Conservation (phyloP, 495 filamentous ascomycete genomes). For the Penicillium bovifimosum region DNA sequence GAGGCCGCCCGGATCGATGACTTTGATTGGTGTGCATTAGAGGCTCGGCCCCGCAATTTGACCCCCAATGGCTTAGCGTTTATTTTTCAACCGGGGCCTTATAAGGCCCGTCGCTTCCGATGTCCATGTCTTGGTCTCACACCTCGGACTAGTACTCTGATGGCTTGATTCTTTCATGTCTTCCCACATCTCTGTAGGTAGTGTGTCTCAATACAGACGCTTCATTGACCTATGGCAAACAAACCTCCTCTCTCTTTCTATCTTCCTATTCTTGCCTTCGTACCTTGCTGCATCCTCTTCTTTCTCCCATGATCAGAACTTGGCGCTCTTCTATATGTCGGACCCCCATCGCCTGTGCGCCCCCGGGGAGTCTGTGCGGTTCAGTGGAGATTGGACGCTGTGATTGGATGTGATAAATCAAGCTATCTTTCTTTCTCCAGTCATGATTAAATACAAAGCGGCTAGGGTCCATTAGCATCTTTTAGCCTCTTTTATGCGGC, state of each 20-base stretch:
- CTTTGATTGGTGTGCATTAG: conserved; percentile 1
- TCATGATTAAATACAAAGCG: conserved; percentile 2
- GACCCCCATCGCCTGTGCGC: neutral
- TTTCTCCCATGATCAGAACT: neutral
- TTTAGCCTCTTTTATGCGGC: conserved; percentile 18
- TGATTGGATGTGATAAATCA: neutral
- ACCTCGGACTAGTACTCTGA: neutral
- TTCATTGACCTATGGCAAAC: neutral
- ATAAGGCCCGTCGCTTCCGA: neutral
- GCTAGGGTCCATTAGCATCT: conserved; percentile 1
- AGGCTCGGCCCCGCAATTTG: neutral
- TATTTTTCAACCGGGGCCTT: neutral
- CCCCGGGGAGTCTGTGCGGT: conserved; percentile 1
- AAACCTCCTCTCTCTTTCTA: neutral
- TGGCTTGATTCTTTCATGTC: too few relatives aligned
- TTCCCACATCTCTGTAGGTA: neutral
- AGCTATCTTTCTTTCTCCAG: neutral
- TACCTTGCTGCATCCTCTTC: neutral
- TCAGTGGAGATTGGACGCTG: too few relatives aligned
- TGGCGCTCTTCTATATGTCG: neutral
- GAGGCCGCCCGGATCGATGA: neutral
- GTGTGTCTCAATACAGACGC: too few relatives aligned
- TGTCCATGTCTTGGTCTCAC: neutral
- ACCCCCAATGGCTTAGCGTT: neutral
- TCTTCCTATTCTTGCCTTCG: neutral